Conservation (phyloP, 768 basidiomycete genomes). For the Mycena venus region DNA sequence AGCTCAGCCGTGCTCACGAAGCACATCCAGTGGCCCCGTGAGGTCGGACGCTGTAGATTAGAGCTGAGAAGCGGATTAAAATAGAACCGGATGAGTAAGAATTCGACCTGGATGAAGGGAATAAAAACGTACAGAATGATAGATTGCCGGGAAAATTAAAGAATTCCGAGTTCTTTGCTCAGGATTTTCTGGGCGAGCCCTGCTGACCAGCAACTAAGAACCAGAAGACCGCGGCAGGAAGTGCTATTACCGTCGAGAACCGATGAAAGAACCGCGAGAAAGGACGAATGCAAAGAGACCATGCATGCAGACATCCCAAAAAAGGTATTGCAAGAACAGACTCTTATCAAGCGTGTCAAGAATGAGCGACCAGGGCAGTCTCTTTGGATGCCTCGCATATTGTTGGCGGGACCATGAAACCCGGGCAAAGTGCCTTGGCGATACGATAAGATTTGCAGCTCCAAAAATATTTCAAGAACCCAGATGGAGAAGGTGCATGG, state of each 20-base stretch:
- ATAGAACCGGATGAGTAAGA: neutral
- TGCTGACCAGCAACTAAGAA: too few relatives aligned
- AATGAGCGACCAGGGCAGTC: neutral
- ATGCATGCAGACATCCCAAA: too few relatives aligned
- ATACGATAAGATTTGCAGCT: neutral
- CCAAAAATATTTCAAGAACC: neutral
- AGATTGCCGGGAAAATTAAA: too few relatives aligned
- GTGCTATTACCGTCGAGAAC: too few relatives aligned
- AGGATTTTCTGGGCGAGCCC: too few relatives aligned
- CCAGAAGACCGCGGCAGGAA: too few relatives aligned
- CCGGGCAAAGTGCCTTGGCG: neutral
- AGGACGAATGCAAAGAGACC: too few relatives aligned
- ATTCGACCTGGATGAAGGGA: neutral
- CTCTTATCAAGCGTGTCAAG: neutral
- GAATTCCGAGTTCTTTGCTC: too few relatives aligned
- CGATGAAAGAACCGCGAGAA: too few relatives aligned
- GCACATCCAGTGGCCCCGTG: neutral
- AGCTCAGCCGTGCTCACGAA: neutral
- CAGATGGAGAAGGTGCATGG: neutral
- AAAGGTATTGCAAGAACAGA: too few relatives aligned
- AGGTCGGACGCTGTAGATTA: neutral
- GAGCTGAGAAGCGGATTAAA: neutral
- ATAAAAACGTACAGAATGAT: neutral
- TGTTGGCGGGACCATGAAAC: neutral
- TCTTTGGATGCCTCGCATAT: neutral